Conservation (phyloP, 257 asterid genomes). For the Solanum virginianum region DNA sequence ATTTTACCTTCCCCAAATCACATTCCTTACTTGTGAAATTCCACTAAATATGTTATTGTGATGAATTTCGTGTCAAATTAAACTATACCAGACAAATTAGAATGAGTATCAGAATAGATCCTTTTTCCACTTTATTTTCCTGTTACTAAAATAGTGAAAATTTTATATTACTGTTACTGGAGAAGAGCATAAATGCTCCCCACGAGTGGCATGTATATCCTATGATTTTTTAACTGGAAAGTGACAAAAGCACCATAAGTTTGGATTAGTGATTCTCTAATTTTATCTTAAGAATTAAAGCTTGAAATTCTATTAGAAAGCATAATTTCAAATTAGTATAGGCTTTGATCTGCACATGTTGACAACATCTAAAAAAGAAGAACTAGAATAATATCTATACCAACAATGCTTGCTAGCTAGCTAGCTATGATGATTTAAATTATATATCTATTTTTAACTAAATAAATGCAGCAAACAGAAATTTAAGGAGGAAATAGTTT, state of each 20-base stretch:
- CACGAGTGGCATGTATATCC: constrained; percentile 11
- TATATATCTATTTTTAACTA: not conserved
- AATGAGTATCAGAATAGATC: not conserved
- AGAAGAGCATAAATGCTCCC: constrained; percentile 26
- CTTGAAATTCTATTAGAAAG: not conserved
- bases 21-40: too few species aligned
- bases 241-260: not conserved
- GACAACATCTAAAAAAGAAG: not conserved
- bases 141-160: not conserved
- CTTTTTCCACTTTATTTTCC: not conserved
- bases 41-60: too few species aligned
- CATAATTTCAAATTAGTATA: not conserved
- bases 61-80: not conserved
- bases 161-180: not conserved
- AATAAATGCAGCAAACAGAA: not conserved
- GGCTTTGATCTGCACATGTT: not conserved
- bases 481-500: not conserved
- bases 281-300: not conserved
- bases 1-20: too few species aligned
- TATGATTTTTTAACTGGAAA: not conserved
- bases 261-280: not conserved
- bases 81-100: not conserved
- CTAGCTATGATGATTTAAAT: not conserved
- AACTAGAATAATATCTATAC: not conserved
- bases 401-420: not conserved